Percentiles rank a stretch among this genome's conserved stretches.
Conservation (phyloP, 257 asterid genomes). For the Linaria vulgaris region DNA sequence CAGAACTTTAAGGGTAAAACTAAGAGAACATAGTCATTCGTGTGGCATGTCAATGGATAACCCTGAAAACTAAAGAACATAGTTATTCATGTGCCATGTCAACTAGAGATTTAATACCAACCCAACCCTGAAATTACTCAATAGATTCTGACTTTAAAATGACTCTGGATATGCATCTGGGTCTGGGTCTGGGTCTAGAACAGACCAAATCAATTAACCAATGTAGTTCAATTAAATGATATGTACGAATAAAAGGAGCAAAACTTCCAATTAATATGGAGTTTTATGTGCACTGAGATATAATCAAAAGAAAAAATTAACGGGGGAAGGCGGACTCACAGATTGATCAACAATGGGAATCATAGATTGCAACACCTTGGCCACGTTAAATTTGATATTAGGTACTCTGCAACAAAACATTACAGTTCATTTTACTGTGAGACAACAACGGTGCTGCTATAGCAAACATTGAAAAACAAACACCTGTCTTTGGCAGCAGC, state of each 20-base stretch:
- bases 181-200: too few relatives aligned
- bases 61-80: too few relatives aligned
- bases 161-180: too few relatives aligned
- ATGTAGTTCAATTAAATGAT: too few relatives aligned
- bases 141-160: not conserved
- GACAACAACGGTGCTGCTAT: not conserved
- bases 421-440: not conserved
- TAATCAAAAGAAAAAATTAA: not conserved
- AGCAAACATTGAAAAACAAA: not conserved
- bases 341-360: slow-evolving; percentile 63
- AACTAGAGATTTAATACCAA: too few relatives aligned
- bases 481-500: slow-evolving; percentile 66
- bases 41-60: too few relatives aligned
- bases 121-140: not conserved
- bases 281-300: too few relatives aligned
- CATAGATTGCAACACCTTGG: slow-evolving; percentile 71
- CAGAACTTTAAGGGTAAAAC: too few relatives aligned
- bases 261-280: not conserved
- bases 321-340: slow-evolving; percentile 33
- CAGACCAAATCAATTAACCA: too few relatives aligned
- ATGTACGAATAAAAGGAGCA: too few relatives aligned
- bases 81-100: too few relatives aligned
- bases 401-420: slow-evolving; percentile 49
- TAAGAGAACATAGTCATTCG: too few relatives aligned
- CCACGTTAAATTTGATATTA: slow-evolving; percentile 66